These are phyloP conservation scores for Rhamnella rubrinervis DNA, from an alignment of 331 rosid genomes.

Conservation along the genomic window DNA sequence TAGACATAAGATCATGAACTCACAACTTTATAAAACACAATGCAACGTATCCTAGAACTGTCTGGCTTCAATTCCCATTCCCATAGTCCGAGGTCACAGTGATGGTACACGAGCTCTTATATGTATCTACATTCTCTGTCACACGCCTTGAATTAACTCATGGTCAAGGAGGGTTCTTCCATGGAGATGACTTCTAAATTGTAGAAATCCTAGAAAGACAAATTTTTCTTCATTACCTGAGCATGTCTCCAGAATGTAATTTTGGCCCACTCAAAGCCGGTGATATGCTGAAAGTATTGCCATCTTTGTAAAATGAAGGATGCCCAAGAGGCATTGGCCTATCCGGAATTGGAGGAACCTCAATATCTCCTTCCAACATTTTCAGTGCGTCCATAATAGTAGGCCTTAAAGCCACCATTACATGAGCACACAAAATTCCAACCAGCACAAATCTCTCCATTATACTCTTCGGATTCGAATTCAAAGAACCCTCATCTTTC, in stretches of 20 bases:
- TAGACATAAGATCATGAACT: slow-evolving; percentile 4
- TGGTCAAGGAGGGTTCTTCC: slow-evolving; percentile 16
- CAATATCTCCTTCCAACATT: slow-evolving; percentile 94
- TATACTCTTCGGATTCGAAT: slow-evolving; percentile 74
- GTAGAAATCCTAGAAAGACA: slow-evolving; percentile 19
- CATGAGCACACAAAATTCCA: slow-evolving; percentile 88
- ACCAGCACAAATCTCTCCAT: slow-evolving; percentile 87
- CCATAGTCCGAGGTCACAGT: slow-evolving; percentile 15
- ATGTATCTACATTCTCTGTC: slow-evolving; percentile 22
- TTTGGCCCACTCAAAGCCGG: slow-evolving; percentile 71
- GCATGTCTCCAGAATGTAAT: slow-evolving; percentile 72
- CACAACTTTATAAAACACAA: neutral
- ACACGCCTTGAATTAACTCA: slow-evolving; percentile 13
- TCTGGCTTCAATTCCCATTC: slow-evolving; percentile 24
- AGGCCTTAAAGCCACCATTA: slow-evolving; percentile 95
- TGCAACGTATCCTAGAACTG: slow-evolving; percentile 8
- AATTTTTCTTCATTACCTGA: slow-evolving; percentile 55
- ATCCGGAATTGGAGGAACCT: slow-evolving; percentile 82
- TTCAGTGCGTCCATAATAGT: slow-evolving; percentile 82
- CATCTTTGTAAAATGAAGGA: slow-evolving; percentile 43
- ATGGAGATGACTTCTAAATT: slow-evolving; percentile 25
- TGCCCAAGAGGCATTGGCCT: slow-evolving; percentile 94
- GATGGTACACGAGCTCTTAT: slow-evolving; percentile 15
- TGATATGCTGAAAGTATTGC: slow-evolving; percentile 70
- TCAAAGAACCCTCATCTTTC: slow-evolving; percentile 44